Evolutionary conservation across 371 early-diverging fungal genomes (phyloP).

Genomic region (Rhizomucor pusillus): DNA sequence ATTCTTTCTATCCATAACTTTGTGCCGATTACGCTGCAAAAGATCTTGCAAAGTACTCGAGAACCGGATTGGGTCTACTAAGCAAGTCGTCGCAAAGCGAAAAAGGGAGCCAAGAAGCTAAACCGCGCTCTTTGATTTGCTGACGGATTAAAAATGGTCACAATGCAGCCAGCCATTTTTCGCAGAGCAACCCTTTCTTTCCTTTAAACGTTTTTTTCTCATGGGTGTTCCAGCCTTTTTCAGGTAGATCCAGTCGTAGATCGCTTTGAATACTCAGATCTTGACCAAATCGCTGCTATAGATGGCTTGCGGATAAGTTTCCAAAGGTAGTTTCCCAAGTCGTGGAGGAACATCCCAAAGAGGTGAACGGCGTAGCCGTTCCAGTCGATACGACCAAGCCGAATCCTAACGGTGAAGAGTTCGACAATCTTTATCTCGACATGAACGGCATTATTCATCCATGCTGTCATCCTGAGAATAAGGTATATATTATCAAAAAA

Average conservation of each 20-base stretch:
- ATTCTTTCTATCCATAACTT: no score
- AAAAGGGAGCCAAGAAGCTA: no score
- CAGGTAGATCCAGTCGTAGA: constrained; percentile 32
- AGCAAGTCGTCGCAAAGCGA: no score
- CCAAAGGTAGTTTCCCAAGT: constrained; percentile 84
- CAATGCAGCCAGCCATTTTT: no score
- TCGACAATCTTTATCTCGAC: constrained; percentile 98
- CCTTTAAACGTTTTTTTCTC: background rate
- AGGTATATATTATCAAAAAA: constrained; percentile 40
- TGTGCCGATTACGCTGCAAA: no score
- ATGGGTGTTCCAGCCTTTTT: constrained; percentile 90
- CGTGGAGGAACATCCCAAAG: constrained; percentile 71
- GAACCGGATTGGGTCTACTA: no score
- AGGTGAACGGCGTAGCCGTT: constrained; percentile 67
- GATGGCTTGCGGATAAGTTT: constrained; percentile 96
- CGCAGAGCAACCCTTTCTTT: no score
- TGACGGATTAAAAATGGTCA: no score
- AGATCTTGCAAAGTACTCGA: no score
- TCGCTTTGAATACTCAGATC: background rate
- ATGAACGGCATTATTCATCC: constrained; percentile 99
- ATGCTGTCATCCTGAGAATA: constrained; percentile 94
- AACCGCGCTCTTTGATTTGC: no score
- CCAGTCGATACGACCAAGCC: constrained; percentile 89
- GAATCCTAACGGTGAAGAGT: constrained; percentile 92
- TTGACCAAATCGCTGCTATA: constrained; percentile 3